phyloP scores from a whole-genome alignment of 495 filamentous ascomycete genomes.

The Xylaria longipes region DNA sequence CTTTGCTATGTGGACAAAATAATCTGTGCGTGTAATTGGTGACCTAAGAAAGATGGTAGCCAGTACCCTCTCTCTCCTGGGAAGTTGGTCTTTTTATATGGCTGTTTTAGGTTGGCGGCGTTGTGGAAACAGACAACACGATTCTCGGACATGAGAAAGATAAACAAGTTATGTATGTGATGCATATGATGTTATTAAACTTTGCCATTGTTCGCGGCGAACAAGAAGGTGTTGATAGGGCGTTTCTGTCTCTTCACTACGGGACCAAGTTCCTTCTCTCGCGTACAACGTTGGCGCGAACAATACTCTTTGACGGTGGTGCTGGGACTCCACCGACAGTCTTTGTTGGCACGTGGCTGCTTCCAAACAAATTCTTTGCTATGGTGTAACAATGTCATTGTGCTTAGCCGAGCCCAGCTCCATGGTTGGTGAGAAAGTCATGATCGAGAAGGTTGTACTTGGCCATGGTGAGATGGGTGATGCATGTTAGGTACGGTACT shows the following conservation, averaged over 20 bases:
- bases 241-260: background rate
- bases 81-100: background rate
- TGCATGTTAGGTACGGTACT: no score
- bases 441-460: background rate
- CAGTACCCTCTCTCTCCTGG: background rate
- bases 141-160: background rate
- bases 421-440: background rate
- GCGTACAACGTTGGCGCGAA: background rate
- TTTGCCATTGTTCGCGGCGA: slow-evolving; percentile 3
- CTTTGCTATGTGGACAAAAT: background rate
- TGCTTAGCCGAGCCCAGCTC: background rate
- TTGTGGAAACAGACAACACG: background rate
- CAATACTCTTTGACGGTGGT: background rate
- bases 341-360: background rate
- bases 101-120: background rate
- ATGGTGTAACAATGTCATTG: background rate
- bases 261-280: background rate
- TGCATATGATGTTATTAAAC: slow-evolving; percentile 2
- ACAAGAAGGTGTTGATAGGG: background rate
- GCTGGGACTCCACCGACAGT: background rate
- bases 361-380: background rate
- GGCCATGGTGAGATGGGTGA: background rate
- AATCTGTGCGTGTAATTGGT: background rate
- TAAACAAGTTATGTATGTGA: background rate
- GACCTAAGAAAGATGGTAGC: slow-evolving; percentile 13